Conservation (phyloP, 2,329 filamentous ascomycete genomes). For the Fusarium anguioides region DNA sequence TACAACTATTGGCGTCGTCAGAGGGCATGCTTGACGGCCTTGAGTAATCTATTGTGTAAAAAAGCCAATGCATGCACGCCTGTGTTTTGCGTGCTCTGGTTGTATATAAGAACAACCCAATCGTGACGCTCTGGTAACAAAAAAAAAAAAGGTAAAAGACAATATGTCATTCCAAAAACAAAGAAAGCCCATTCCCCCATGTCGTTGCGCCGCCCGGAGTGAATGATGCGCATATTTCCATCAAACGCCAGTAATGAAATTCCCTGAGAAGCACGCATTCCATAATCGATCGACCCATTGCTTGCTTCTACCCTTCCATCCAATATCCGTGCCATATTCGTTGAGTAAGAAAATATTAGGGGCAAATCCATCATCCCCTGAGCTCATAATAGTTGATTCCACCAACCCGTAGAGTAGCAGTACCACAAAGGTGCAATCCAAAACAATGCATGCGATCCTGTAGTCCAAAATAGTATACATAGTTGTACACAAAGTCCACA, state of each 20-base stretch:
- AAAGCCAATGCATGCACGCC: constrained; percentile 35
- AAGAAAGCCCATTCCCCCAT: constrained; percentile 17
- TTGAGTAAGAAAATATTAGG: constrained; percentile 23
- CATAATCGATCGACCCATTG: constrained; percentile 9
- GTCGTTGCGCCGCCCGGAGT: constrained; percentile 33
- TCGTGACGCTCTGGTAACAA: constrained; percentile 40
- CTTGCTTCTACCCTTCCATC: constrained; percentile 14
- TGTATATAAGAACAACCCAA: constrained; percentile 27
- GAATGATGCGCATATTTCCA: constrained; percentile 31
- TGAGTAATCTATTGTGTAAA: constrained; percentile 37
- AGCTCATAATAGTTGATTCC: constrained; percentile 4
- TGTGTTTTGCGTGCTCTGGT: constrained; percentile 26
- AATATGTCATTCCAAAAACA: constrained; percentile 25
- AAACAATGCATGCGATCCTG: constrained; percentile 31
- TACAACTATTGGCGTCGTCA: constrained; percentile 43
- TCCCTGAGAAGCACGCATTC: not conserved
- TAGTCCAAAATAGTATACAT: constrained; percentile 38
- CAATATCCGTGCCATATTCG: constrained; percentile 21
- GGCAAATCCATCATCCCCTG: not conserved
- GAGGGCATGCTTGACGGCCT: constrained; percentile 33
- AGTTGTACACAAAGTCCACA: constrained; percentile 37
- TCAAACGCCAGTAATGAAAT: constrained; percentile 32
- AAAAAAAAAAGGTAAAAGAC: constrained; percentile 24
- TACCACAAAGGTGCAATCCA: constrained; percentile 10
- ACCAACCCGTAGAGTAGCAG: not conserved